Conservation (phyloP, 805 yeast species). For the Pichia cabralensis region DNA sequence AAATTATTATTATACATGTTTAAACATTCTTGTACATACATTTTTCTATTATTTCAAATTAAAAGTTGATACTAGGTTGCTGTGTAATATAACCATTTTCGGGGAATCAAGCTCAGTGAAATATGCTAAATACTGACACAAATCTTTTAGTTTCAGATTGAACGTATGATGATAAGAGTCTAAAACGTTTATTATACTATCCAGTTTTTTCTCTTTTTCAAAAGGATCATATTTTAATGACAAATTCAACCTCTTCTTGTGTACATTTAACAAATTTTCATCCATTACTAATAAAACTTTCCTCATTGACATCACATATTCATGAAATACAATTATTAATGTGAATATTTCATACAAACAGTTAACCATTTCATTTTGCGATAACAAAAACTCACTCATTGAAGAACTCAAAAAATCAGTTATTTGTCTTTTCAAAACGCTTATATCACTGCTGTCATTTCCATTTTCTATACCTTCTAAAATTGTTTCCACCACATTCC, state of each 20-base stretch:
- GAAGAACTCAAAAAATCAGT: constrained; percentile 53
- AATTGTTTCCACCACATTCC: constrained; percentile 29
- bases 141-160: constrained; percentile 33
- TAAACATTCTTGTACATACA: too few species aligned
- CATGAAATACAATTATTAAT: constrained; percentile 37
- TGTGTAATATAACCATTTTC: constrained; percentile 32
- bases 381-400: constrained; percentile 56
- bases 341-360: constrained; percentile 36
- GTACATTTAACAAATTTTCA: constrained; percentile 33
- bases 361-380: constrained; percentile 44
- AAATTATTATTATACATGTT: too few species aligned
- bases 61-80: constrained; percentile 28
- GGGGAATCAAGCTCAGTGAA: constrained; percentile 43
- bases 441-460: constrained; percentile 24
- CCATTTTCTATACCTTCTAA: constrained; percentile 12
- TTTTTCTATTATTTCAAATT: background rate
- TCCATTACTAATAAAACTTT: constrained; percentile 43
- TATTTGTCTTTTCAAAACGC: constrained; percentile 34
- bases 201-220: constrained; percentile 31
- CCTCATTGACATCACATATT: constrained; percentile 41
- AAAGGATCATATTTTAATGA: constrained; percentile 30
- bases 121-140: constrained; percentile 34
- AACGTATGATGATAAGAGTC: constrained; percentile 36
- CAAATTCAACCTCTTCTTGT: constrained; percentile 26
- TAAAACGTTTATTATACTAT: constrained; percentile 32